A percentile compares a stretch with the other conserved stretches of the same genome.
Conservation (phyloP, 257 asterid genomes). For the Scutellaria barbata region DNA sequence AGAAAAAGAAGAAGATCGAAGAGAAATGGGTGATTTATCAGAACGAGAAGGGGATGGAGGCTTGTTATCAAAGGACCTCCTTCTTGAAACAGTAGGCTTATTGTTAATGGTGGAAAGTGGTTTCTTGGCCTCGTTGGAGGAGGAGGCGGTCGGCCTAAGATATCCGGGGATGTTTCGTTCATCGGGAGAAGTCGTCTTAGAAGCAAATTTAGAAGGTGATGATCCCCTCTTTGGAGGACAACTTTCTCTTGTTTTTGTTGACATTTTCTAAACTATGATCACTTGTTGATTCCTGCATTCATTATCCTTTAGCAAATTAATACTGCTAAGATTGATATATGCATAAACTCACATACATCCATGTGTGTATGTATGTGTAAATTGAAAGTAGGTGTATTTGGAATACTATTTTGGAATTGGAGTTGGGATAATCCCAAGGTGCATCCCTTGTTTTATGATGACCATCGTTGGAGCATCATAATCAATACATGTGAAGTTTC, state of each 20-base stretch:
- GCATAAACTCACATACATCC: too few species aligned
- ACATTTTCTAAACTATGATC: constrained; percentile 40
- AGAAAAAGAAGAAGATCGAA: constrained; percentile 50
- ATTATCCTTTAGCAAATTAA: background rate
- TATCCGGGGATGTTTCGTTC: constrained; percentile 50
- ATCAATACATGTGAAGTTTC: background rate
- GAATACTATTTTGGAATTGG: too few species aligned
- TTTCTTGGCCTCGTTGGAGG: constrained; percentile 36
- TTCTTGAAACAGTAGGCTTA: constrained; percentile 41
- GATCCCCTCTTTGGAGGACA: constrained; percentile 50
- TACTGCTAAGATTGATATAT: background rate
- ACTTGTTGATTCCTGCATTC: constrained; percentile 37
- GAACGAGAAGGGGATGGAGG: constrained; percentile 49
- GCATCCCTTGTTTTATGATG: too few species aligned
- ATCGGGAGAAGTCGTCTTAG: constrained; percentile 39
- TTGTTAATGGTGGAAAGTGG: constrained; percentile 22
- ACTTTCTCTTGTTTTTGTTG: constrained; percentile 53
- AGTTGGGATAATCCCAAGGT: too few species aligned
- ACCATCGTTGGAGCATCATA: too few species aligned
- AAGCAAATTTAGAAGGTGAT: constrained; percentile 54
- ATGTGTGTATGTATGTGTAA: too few species aligned
- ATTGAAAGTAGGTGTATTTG: too few species aligned
- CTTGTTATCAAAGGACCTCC: constrained; percentile 67
- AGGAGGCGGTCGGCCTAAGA: constrained; percentile 56
- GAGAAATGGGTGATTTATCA: constrained; percentile 43